Evolutionary conservation across 2,329 filamentous ascomycete species (phyloP), one percentile per base, ranked within the genome.

Genomic region (Ampelomyces quisqualis): DNA sequence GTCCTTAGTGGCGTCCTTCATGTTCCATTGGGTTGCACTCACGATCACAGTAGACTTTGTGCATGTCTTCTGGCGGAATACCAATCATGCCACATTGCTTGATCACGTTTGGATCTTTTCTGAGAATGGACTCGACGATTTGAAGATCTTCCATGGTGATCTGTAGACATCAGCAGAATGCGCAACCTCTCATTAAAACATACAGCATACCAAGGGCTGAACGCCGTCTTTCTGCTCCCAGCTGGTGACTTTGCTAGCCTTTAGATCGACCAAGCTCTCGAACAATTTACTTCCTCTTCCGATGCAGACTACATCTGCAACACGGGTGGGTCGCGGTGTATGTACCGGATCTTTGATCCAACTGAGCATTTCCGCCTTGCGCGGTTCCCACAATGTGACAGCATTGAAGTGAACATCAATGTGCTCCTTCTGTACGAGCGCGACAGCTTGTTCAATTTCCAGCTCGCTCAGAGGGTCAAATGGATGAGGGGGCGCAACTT

Each of bases 21-120:
- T 6, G 21, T n/a, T 18, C 5, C 3, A 2, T 13, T 10, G 7
- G 20, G n/a, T 20, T n/a, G 23, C 19, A 77, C 78, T 70, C 65
- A 78, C 81, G 89, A 65, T 96, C 90, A 69, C 90, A 95, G 73
- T 94, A 95, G 33, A 96, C 88, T 71, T 95, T 95, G 75, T 93
- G 75, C 90, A 96, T 95, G 46, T 95, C 87, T 53, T 86, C 78
- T 41, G 77, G 77, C 9, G 88, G 80, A 45, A 96, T 88, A 1
- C 90, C 90, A 44, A 89, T 79, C 45, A 95, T 79, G 5, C 79
- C 80, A 60, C 90, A 96, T 68, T 95, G 90, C 69, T 95, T 88
- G 53, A 95, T 93, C 45, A 95, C 89, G 58, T 85, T 86, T 10
- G 87, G 81, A 62, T 95, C 88, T 56, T 82, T 83, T 51, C 90